Evolutionary conservation across 768 basidiomycete species (phyloP).

Genomic region (Auriculariales sp.): DNA sequence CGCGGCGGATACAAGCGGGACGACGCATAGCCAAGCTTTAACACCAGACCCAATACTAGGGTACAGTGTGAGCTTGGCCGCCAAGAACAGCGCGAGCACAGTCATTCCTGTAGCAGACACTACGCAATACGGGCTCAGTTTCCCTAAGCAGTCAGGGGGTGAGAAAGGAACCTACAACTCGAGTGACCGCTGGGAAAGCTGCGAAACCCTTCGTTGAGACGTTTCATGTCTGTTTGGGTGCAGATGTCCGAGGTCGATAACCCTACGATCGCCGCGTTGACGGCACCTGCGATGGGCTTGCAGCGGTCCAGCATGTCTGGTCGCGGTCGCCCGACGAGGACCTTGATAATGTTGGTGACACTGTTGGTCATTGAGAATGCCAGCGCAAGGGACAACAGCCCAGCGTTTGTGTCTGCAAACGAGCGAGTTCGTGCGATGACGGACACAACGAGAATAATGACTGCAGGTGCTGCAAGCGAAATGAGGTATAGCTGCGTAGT

Average conservation of each 20-base stretch:
- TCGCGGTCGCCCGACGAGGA: constrained; percentile 73
- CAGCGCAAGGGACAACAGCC: too few relatives aligned
- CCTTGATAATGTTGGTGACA: constrained; percentile 73
- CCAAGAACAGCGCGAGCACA: constrained; percentile 76
- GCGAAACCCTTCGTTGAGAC: constrained; percentile 74
- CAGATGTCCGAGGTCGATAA: constrained; percentile 68
- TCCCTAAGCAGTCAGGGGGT: not conserved
- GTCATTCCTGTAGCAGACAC: constrained; percentile 90
- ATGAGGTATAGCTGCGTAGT: too few relatives aligned
- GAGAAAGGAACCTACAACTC: constrained; percentile 40
- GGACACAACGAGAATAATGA: not conserved
- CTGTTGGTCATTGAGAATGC: constrained; percentile 60
- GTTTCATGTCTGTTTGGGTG: constrained; percentile 45
- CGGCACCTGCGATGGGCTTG: constrained; percentile 46
- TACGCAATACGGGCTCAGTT: constrained; percentile 15
- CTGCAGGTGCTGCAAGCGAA: constrained; percentile 24
- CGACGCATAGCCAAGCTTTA: constrained; percentile 73
- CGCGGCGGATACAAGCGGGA: constrained; percentile 68
- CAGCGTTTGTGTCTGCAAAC: constrained; percentile 2
- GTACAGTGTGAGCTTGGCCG: constrained; percentile 86
- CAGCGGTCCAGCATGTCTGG: constrained; percentile 69
- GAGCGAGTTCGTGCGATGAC: not conserved
- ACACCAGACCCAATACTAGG: constrained; percentile 62
- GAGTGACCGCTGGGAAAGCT: constrained; percentile 91
- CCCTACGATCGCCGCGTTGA: constrained; percentile 50